Conservation (phyloP, 352 stramenopile genomes). For the Globisporangium paroecandrum region DNA sequence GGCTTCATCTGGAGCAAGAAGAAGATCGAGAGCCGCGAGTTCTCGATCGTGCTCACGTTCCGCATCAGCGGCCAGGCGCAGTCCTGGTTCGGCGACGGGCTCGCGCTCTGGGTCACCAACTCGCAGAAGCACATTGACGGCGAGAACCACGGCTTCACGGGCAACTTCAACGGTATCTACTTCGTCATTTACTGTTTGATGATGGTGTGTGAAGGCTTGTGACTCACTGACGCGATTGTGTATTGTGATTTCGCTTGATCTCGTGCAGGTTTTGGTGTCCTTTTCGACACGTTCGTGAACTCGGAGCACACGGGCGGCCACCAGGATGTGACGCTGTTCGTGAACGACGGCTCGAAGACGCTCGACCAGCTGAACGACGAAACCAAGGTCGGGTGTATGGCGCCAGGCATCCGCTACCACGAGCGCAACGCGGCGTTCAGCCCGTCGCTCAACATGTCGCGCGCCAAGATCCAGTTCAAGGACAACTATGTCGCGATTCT, state of each 20-base stretch:
- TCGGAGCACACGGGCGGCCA: conserved; percentile 70
- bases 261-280: conserved; percentile 49
- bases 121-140: conserved; percentile 46
- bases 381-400: conserved; percentile 72
- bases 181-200: neutral
- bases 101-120: conserved; percentile 80
- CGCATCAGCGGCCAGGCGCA: conserved; percentile 79
- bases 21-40: conserved; percentile 55
- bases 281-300: conserved; percentile 88
- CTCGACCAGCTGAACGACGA: conserved; percentile 76
- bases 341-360: conserved; percentile 74
- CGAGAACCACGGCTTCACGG: conserved; percentile 80
- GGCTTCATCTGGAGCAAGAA: conserved; percentile 75
- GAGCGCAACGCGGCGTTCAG: conserved; percentile 78
- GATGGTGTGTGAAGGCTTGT: neutral
- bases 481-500: conserved; percentile 65
- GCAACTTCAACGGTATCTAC: conserved; percentile 43
- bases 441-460: conserved; percentile 75
- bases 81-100: conserved; percentile 72
- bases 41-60: conserved; percentile 78
- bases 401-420: conserved; percentile 74
- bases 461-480: conserved; percentile 76
- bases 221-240: neutral
- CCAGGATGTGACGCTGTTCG: conserved; percentile 81
- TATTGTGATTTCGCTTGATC: neutral